Evolutionary conservation across 2,329 filamentous ascomycete species (phyloP).

Genomic region (Cladosporium sp.): DNA sequence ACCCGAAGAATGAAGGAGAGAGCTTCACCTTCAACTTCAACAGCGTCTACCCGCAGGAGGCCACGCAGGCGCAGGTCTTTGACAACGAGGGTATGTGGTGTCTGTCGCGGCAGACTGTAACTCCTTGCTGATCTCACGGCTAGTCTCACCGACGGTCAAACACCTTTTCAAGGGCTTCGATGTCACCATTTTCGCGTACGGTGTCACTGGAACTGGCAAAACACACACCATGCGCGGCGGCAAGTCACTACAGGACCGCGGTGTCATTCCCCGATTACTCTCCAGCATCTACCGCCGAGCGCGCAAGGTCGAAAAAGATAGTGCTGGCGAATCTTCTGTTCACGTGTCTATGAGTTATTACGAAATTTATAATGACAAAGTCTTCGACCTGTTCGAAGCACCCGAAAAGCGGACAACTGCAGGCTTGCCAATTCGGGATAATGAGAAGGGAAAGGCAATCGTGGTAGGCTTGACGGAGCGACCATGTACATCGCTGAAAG

Average conservation of each 20-base stretch:
- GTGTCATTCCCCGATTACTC: slow-evolving; percentile 98
- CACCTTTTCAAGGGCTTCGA: slow-evolving; percentile 97
- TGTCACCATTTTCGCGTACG: slow-evolving; percentile 97
- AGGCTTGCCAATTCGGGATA: slow-evolving; percentile 86
- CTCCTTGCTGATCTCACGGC: neutral
- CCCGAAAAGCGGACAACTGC: slow-evolving; percentile 75
- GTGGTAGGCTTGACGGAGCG: slow-evolving; percentile 86
- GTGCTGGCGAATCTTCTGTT: slow-evolving; percentile 73
- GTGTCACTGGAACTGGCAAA: slow-evolving; percentile 95
- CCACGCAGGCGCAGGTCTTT: slow-evolving; percentile 83
- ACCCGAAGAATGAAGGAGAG: slow-evolving; percentile 86
- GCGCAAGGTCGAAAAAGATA: slow-evolving; percentile 64
- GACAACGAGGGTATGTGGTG: slow-evolving; percentile 72
- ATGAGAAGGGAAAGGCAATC: slow-evolving; percentile 86
- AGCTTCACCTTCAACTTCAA: slow-evolving; percentile 95
- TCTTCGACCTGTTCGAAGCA: slow-evolving; percentile 80
- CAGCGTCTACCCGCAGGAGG: slow-evolving; percentile 76
- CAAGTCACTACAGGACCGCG: slow-evolving; percentile 75
- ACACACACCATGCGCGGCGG: slow-evolving; percentile 86
- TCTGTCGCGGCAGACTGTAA: neutral
- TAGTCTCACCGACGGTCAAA: slow-evolving; percentile 85
- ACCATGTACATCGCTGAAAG: slow-evolving; percentile 75
- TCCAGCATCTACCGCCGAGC: slow-evolving; percentile 90
- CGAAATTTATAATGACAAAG: slow-evolving; percentile 99
- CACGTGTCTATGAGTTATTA: slow-evolving; percentile 92